Evolutionary conservation across 75 land plant genomes (phyloP), one percentile per base, ranked within the genome.

Genomic region (Ceratopteris richardii): DNA sequence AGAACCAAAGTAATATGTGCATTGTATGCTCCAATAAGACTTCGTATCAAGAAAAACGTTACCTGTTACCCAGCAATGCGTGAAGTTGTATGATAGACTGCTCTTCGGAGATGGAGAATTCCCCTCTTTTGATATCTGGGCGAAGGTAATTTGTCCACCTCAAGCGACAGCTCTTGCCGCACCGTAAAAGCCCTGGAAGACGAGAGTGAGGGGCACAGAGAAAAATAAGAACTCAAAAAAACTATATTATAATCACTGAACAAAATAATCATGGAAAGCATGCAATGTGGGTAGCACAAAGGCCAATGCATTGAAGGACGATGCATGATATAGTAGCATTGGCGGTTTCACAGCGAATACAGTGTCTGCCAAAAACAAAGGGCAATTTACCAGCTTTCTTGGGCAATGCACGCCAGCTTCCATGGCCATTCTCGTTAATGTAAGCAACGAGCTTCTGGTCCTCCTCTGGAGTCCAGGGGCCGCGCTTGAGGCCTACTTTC

Each of bases 391-490:
- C 65, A 12, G 56, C 56, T 63, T 51, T 50, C 55, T 63, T 63
- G 11, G 65, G 65, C 25, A 63, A 56, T 14, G 65, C 54, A 27
- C 61, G 23, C 68, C 62, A 66, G 50, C 46, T 29, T 11, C 30
- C 51, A 51, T 66, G 40, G 21, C 68, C 62, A 44, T 57, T 40
- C 51, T 58, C 46, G 28, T 36, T 24, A 33, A 57, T 66, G 62
- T 37, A 57, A 20, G 46, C 27, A 16, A 66, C 28, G 20, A 31
- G 24, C 39, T 60, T 56, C 66, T 31, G 59, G 41, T 59, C 64
- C 48, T 66, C 64, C 51, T 48, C 69, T 18, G 69, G 65, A 6
- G 69, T 60, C 39, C 64, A 66, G 20, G 64, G 24, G 14, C 64
- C 52, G 17, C 51, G 17, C 42, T 48, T 44, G 7, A 66, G 42